These are phyloP conservation scores for Fusarium pseudonygamai DNA, from an alignment of 2,329 filamentous ascomycete species.

Conservation along the genomic window DNA sequence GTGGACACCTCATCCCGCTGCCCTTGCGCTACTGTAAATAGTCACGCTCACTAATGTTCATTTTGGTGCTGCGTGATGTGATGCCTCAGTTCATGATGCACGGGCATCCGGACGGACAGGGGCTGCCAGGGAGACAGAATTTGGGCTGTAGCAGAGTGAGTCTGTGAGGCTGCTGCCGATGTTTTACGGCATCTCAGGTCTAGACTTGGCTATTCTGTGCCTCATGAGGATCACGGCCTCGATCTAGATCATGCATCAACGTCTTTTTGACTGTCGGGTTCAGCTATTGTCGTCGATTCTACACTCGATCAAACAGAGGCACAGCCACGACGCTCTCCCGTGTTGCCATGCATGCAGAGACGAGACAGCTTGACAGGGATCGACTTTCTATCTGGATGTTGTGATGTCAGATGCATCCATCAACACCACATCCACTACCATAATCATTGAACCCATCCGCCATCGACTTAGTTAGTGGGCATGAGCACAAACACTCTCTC, in stretches of 20 bases:
- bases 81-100: slow-evolving; percentile 9
- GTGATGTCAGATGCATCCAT: slow-evolving; percentile 34
- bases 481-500: not conserved
- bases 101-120: not conserved
- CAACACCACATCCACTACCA: not conserved
- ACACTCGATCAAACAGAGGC: slow-evolving; percentile 6
- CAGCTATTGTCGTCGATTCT: slow-evolving; percentile 24
- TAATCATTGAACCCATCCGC: not conserved
- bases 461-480: not conserved
- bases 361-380: slow-evolving; percentile 35
- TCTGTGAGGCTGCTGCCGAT: not conserved
- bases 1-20: slow-evolving; percentile 2
- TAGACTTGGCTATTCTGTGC: slow-evolving; percentile 15
- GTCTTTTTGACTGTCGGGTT: slow-evolving; percentile 1
- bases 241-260: slow-evolving; percentile 9
- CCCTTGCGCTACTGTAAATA: slow-evolving; percentile 29
- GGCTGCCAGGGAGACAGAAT: not conserved
- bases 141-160: not conserved
- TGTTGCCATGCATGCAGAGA: slow-evolving; percentile 10
- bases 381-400: not conserved
- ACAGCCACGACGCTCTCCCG: slow-evolving; percentile 31
- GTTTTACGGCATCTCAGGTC: slow-evolving; percentile 4
- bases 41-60: slow-evolving; percentile 25
- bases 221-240: not conserved
- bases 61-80: slow-evolving; percentile 15